Evolutionary conservation across 1,284 basidiomycete species (phyloP).

Genomic region (Chiua sp.): DNA sequence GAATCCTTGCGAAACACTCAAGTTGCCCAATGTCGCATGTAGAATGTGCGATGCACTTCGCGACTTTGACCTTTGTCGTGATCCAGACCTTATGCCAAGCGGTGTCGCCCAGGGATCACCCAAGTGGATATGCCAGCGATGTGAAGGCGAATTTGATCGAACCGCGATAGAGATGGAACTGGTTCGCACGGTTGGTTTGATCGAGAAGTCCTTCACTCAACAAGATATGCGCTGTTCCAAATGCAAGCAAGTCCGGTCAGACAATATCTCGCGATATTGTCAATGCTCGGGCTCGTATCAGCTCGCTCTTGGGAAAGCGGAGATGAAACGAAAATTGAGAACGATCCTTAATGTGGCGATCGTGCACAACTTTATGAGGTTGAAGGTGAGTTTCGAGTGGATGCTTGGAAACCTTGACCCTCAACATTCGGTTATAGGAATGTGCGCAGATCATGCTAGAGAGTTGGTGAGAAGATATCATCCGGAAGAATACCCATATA

Average conservation of each 20-base stretch:
- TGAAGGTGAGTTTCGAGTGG: slow-evolving; percentile 57
- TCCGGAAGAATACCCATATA: not conserved
- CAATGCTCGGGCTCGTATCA: slow-evolving; percentile 87
- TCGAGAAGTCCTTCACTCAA: slow-evolving; percentile 82
- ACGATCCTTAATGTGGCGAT: slow-evolving; percentile 84
- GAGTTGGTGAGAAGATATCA: slow-evolving; percentile 42
- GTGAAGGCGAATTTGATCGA: slow-evolving; percentile 90
- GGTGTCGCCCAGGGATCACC: slow-evolving; percentile 49
- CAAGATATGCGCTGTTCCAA: slow-evolving; percentile 91
- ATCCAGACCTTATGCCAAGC: slow-evolving; percentile 81
- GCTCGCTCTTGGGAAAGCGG: slow-evolving; percentile 71
- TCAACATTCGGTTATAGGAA: slow-evolving; percentile 46
- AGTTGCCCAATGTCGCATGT: slow-evolving; percentile 90
- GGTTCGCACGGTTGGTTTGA: slow-evolving; percentile 74
- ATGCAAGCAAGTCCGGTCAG: slow-evolving; percentile 88
- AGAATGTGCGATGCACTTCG: slow-evolving; percentile 88
- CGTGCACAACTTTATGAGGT: slow-evolving; percentile 67
- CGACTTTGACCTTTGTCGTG: slow-evolving; percentile 96
- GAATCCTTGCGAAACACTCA: slow-evolving; percentile 94
- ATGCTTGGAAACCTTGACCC: not conserved
- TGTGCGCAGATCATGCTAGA: slow-evolving; percentile 55
- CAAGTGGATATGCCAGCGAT: slow-evolving; percentile 72
- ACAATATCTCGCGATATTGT: slow-evolving; percentile 88
- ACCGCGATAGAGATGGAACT: slow-evolving; percentile 86
- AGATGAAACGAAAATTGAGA: slow-evolving; percentile 70